Evolutionary conservation across 2,329 filamentous ascomycete genomes (phyloP).

Genomic region (Aspergillus carbonarius): DNA sequence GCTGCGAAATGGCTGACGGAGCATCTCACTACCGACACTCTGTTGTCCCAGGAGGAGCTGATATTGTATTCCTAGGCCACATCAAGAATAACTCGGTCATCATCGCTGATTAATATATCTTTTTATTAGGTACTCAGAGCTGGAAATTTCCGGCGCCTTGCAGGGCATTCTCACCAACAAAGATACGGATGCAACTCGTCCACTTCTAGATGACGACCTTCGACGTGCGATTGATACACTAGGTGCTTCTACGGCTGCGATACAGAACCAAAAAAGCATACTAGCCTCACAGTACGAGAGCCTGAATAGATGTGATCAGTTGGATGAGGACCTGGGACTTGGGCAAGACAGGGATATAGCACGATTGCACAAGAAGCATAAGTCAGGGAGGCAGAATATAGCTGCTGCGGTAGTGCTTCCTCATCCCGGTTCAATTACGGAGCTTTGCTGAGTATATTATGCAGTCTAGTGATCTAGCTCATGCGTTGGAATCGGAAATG

Average conservation of each 20-base stretch:
- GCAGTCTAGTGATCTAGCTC: constrained; percentile 37
- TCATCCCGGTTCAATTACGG: not conserved
- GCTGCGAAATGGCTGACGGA: constrained; percentile 34
- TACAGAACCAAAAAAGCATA: constrained; percentile 34
- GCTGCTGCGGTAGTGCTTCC: constrained; percentile 30
- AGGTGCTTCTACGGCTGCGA: constrained; percentile 37
- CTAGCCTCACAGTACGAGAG: constrained; percentile 34
- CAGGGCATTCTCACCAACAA: constrained; percentile 28
- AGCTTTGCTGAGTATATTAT: constrained; percentile 9
- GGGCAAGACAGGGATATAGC: constrained; percentile 28
- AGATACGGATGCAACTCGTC: constrained; percentile 32
- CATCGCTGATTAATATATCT: not conserved
- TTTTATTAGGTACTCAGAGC: constrained; percentile 31
- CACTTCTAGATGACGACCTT: constrained; percentile 42
- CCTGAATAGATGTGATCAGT: constrained; percentile 27
- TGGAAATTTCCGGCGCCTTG: constrained; percentile 34
- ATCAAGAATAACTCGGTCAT: no score
- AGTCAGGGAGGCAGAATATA: constrained; percentile 35
- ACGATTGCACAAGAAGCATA: constrained; percentile 36
- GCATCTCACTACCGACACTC: constrained; percentile 33
- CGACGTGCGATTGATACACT: constrained; percentile 36
- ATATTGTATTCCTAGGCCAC: constrained; percentile 28
- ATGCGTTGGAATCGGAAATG: constrained; percentile 34
- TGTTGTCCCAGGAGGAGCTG: constrained; percentile 43
- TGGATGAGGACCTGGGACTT: constrained; percentile 22